These are phyloP conservation scores for Phytophthora fragariae DNA, from an alignment of 352 stramenopile species.

Conservation along the genomic window DNA sequence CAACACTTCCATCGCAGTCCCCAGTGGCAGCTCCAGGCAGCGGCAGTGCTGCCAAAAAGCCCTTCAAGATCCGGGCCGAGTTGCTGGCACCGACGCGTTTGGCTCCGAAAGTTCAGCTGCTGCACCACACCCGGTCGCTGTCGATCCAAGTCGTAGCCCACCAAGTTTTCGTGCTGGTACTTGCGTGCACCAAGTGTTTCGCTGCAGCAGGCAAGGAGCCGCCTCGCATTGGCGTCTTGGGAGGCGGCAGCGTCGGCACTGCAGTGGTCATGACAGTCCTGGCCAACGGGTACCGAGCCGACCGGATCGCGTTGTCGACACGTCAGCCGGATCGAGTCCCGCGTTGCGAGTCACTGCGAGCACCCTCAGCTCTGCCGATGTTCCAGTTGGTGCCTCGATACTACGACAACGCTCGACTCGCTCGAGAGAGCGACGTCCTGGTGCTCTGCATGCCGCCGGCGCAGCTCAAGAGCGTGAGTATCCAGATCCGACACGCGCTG, in stretches of 20 bases:
- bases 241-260: conserved; percentile 61
- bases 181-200: conserved; percentile 42
- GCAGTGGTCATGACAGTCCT: conserved; percentile 61
- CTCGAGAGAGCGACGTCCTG: conserved; percentile 62
- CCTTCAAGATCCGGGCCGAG: conserved; percentile 51
- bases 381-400: conserved; percentile 54
- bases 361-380: conserved; percentile 27
- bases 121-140: conserved; percentile 40
- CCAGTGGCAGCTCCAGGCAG: conserved; percentile 1
- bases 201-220: conserved; percentile 20
- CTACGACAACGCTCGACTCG: conserved; percentile 68
- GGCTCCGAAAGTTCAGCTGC: conserved; percentile 40
- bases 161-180: conserved; percentile 49
- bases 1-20: background rate
- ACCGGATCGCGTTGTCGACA: conserved; percentile 57
- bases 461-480: conserved; percentile 73
- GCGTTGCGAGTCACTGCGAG: conserved; percentile 46
- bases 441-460: conserved; percentile 71
- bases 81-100: conserved; percentile 52
- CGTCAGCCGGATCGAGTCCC: conserved; percentile 62
- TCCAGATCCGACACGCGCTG: conserved; percentile 72
- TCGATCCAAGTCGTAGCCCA: conserved; percentile 50
- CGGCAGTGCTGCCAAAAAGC: conserved; percentile 31
- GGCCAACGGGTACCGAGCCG: conserved; percentile 42
- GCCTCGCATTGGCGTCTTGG: conserved; percentile 58